Percentiles rank a stretch among this genome's conserved stretches.
Conservation (phyloP, 148 eudicot genomes). For the Fagopyrum homotropicum region DNA sequence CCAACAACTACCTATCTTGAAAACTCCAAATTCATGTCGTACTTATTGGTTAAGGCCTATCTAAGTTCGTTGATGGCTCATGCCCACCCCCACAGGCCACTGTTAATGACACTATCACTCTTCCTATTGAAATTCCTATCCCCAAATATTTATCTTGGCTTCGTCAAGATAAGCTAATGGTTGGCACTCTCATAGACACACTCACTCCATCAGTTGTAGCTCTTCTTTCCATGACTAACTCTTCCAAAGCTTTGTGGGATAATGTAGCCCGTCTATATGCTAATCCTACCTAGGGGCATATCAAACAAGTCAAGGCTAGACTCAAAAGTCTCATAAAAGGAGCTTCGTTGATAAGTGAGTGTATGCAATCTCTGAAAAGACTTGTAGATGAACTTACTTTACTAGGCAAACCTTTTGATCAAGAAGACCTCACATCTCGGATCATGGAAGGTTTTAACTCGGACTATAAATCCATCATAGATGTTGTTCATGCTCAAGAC, state of each 20-base stretch:
- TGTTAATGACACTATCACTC: too few relatives aligned
- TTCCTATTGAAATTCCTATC: too few relatives aligned
- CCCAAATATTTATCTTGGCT: not conserved
- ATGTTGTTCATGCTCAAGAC: constrained; percentile 2
- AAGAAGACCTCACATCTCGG: not conserved
- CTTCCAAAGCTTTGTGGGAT: not conserved
- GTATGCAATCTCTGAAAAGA: not conserved
- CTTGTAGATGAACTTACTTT: not conserved
- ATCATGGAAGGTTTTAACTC: not conserved
- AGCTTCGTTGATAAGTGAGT: not conserved
- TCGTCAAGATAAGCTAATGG: constrained; percentile 9
- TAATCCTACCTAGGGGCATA: not conserved
- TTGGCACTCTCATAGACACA: constrained; percentile 15
- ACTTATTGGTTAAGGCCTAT: too few relatives aligned
- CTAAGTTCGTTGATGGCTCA: too few relatives aligned
- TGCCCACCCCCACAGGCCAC: too few relatives aligned
- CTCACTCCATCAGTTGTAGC: not conserved
- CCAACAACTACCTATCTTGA: too few relatives aligned
- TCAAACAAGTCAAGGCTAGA: not conserved
- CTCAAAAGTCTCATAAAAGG: not conserved
- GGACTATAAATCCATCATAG: not conserved
- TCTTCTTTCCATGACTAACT: not conserved
- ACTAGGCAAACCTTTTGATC: not conserved
- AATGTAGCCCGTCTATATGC: not conserved
- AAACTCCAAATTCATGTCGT: too few relatives aligned